phyloP scores from a whole-genome alignment of 1,284 basidiomycete species.

The Apiotrichum veenhuisii region DNA sequence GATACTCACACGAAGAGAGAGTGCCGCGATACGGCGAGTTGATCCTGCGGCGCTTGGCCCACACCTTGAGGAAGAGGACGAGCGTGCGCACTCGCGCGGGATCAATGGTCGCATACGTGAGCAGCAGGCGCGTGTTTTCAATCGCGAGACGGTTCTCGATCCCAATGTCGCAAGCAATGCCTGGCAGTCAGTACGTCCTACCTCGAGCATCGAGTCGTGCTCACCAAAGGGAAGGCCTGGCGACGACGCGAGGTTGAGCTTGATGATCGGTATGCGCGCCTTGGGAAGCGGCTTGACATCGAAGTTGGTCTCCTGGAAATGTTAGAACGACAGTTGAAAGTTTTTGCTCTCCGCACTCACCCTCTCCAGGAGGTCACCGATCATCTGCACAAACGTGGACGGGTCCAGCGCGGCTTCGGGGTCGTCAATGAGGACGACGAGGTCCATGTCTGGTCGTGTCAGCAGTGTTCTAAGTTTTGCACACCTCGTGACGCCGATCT shows the following conservation, averaged over 20 bases:
- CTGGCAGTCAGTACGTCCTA: conserved; percentile 23
- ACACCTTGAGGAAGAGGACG: conserved; percentile 97
- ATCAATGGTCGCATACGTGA: conserved; percentile 97
- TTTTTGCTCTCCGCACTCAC: conserved; percentile 55
- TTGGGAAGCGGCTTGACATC: conserved; percentile 88
- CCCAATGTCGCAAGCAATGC: conserved; percentile 92
- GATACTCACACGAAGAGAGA: conserved; percentile 68
- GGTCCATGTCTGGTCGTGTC: conserved; percentile 80
- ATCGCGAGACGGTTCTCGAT: conserved; percentile 96
- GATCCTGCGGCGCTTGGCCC: conserved; percentile 97
- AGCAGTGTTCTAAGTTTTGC: neutral
- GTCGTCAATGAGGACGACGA: conserved; percentile 91
- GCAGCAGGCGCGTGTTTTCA: conserved; percentile 91
- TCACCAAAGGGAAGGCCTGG: conserved; percentile 75
- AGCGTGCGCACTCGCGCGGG: conserved; percentile 87
- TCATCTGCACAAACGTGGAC: conserved; percentile 86
- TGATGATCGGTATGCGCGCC: conserved; percentile 97
- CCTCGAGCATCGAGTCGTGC: conserved; percentile 2
- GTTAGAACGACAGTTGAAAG: neutral
- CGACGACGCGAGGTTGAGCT: conserved; percentile 86
- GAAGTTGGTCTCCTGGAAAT: conserved; percentile 83
- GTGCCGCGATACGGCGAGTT: conserved; percentile 97
- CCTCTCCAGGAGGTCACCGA: conserved; percentile 87
- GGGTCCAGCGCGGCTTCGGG: conserved; percentile 63
- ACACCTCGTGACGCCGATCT: too few relatives aligned